Conservation (phyloP, 768 basidiomycete genomes). For the Coprinellus aureogranulatus region DNA sequence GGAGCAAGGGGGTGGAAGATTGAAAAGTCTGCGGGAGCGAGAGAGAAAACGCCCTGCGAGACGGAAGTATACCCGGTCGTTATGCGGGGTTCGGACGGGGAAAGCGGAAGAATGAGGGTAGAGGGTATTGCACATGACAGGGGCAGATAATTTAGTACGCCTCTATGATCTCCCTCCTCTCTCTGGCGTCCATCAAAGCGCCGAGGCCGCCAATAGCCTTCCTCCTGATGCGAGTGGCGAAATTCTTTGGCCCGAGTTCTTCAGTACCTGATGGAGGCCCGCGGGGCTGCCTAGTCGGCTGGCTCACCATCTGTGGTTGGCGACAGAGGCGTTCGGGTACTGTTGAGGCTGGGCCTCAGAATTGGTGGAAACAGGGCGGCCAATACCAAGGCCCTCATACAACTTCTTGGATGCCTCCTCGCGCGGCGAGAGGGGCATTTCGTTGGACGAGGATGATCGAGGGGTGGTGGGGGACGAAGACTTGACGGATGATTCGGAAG, state of each 20-base stretch:
- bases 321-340: slow-evolving; percentile 34
- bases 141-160: slow-evolving; percentile 53
- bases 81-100: slow-evolving; percentile 12
- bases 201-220: slow-evolving; percentile 82
- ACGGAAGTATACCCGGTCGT: slow-evolving; percentile 23
- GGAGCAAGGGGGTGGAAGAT: slow-evolving; percentile 5
- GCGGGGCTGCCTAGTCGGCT: slow-evolving; percentile 80
- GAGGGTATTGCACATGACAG: no score
- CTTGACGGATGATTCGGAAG: slow-evolving; percentile 59
- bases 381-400: slow-evolving; percentile 86
- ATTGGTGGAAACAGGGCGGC: slow-evolving; percentile 55
- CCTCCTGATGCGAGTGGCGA: slow-evolving; percentile 80
- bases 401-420: slow-evolving; percentile 85
- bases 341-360: slow-evolving; percentile 39
- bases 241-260: slow-evolving; percentile 85
- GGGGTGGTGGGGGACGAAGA: slow-evolving; percentile 78
- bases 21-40: slow-evolving; percentile 7
- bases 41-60: slow-evolving; percentile 24
- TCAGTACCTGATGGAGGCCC: slow-evolving; percentile 86
- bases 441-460: slow-evolving; percentile 63
- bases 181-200: slow-evolving; percentile 76
- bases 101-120: no score
- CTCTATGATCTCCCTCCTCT: slow-evolving; percentile 73
- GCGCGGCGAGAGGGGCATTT: slow-evolving; percentile 71
- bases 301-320: slow-evolving; percentile 60